Evolutionary conservation across 176 grass and related monocot genomes (phyloP).

Genomic region (Rhynchospora tenuis): DNA sequence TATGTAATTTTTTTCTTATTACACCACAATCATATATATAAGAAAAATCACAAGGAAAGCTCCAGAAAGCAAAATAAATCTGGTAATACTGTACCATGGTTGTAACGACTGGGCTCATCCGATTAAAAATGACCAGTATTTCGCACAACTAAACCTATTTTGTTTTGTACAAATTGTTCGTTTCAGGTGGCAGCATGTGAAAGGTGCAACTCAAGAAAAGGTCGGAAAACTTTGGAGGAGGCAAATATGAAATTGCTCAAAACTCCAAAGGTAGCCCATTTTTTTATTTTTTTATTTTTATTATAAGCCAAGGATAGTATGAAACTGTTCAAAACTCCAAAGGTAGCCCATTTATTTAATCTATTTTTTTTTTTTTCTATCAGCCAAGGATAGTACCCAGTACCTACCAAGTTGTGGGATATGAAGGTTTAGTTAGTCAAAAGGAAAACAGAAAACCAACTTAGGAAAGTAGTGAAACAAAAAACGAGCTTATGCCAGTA

Average conservation of each 20-base stretch:
- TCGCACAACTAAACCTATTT: neutral
- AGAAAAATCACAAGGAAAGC: neutral
- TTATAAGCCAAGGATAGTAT: conserved; percentile 8
- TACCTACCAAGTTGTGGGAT: neutral
- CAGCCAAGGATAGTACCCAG: neutral
- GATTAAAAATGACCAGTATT: neutral
- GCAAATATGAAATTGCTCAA: conserved; percentile 74
- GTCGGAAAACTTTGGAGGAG: conserved; percentile 68
- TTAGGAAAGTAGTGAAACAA: neutral
- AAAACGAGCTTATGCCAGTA: neutral
- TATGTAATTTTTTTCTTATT: neutral
- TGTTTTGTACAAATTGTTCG: neutral
- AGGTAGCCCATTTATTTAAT: conserved; percentile 23
- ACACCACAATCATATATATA: neutral
- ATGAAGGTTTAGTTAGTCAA: neutral
- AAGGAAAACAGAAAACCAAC: neutral
- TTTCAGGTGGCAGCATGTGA: conserved; percentile 81
- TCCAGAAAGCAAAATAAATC: neutral
- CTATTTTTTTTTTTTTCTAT: neutral
- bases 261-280: conserved; percentile 48
- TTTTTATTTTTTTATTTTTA: neutral
- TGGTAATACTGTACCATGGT: neutral
- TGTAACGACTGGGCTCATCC: neutral
- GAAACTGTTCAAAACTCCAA: conserved; percentile 61
- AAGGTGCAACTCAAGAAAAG: conserved; percentile 91